A percentile compares a stretch with the other conserved stretches of the same genome.
These are phyloP conservation scores for Friedmanniomyces endolithicus DNA, from an alignment of 495 filamentous ascomycete species.

Conservation along the genomic window DNA sequence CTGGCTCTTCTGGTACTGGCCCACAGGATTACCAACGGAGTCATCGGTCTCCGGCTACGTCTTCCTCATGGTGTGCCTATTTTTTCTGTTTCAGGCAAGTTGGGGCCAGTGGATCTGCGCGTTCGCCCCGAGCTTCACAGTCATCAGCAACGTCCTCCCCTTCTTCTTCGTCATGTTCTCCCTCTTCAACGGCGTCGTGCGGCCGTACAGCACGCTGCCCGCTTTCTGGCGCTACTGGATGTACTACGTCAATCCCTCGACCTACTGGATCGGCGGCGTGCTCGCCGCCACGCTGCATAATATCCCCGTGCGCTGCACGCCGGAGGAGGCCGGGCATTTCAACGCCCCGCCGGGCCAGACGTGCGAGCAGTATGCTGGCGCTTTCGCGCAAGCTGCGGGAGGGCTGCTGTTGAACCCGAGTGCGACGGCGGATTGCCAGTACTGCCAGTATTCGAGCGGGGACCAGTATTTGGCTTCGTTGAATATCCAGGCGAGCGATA, in stretches of 20 bases:
- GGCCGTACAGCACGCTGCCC: conserved; percentile 27
- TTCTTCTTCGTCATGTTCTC: conserved; percentile 72
- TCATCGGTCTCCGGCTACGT: conserved; percentile 60
- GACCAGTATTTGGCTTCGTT: conserved; percentile 55
- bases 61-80: conserved; percentile 71
- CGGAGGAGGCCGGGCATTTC: conserved; percentile 53
- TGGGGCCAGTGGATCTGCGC: conserved; percentile 83
- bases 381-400: conserved; percentile 30
- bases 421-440: conserved; percentile 50
- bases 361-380: conserved; percentile 44
- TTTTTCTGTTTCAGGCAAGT: conserved; percentile 63
- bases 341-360: conserved; percentile 49
- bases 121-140: conserved; percentile 66
- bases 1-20: conserved; percentile 69
- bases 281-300: conserved; percentile 47
- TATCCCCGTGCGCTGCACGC: conserved; percentile 44
- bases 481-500: conserved; percentile 51
- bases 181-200: conserved; percentile 61
- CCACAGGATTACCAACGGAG: conserved; percentile 56
- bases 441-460: conserved; percentile 51
- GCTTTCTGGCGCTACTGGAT: conserved; percentile 35
- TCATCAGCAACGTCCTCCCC: conserved; percentile 63
- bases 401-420: conserved; percentile 47
- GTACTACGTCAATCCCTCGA: conserved; percentile 32
- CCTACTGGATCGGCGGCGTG: conserved; percentile 64